phyloP scores from a whole-genome alignment of 805 yeast species.

The Cyberlindnera suaveolens region DNA sequence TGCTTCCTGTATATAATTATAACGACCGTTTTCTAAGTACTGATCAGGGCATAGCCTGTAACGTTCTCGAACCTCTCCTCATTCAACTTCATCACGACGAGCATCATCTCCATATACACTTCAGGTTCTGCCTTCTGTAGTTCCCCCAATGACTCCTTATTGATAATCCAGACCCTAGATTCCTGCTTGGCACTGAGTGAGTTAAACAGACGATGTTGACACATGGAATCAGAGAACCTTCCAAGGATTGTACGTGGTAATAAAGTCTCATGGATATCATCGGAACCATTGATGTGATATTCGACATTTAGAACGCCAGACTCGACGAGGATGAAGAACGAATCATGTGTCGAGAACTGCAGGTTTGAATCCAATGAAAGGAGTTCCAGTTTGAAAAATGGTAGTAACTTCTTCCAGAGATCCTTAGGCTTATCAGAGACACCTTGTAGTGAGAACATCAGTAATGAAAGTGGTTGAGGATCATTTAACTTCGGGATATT shows the following conservation, averaged over 20 bases:
- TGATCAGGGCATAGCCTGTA: conserved; percentile 68
- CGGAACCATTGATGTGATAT: conserved; percentile 34
- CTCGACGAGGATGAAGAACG: conserved; percentile 51
- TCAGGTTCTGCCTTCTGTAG: conserved; percentile 44
- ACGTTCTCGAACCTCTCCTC: conserved; percentile 70
- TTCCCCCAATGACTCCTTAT: conserved; percentile 36
- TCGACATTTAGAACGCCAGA: conserved; percentile 47
- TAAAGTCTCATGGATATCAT: conserved; percentile 36
- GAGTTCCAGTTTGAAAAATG: conserved; percentile 30
- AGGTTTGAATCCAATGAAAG: conserved; percentile 50
- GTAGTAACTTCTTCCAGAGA: conserved; percentile 8
- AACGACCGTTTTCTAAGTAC: conserved; percentile 27
- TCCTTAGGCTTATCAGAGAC: conserved; percentile 3
- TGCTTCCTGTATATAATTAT: no score
- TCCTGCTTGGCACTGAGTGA: conserved; percentile 53
- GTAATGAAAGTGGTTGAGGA: conserved; percentile 8
- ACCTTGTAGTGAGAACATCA: conserved; percentile 9
- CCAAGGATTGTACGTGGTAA: conserved; percentile 56
- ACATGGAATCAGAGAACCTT: conserved; percentile 22
- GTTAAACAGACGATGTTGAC: conserved; percentile 35
- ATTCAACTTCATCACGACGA: conserved; percentile 54
- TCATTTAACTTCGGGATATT: conserved; percentile 19
- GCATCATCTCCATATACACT: conserved; percentile 57
- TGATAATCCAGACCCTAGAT: conserved; percentile 64
- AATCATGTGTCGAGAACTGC: conserved; percentile 19